Evolutionary conservation across 1,284 basidiomycete species (phyloP), one percentile per base, ranked within the genome.

Genomic region (Rhodotorula sp.): DNA sequence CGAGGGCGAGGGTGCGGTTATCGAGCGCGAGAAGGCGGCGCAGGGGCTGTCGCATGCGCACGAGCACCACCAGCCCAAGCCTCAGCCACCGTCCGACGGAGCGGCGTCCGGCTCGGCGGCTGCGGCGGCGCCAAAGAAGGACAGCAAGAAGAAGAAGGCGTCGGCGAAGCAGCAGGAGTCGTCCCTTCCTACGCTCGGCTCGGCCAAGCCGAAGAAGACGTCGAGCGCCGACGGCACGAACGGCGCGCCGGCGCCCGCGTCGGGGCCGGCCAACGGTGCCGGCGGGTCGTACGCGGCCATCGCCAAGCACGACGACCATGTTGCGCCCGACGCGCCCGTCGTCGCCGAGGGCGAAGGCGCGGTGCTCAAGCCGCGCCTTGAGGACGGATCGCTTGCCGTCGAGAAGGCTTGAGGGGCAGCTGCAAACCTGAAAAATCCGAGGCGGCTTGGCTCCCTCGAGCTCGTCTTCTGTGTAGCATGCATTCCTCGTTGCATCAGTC

Each of bases 331-430:
- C 7, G 63, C 63, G 13, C 63, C 63, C 7, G 55, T 67, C 48
- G 66, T 67, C 21, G 66, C 66, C 19, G 55, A 67, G 54, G 66
- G 66, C 12, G 66, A 67, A 25, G 66, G 66, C 34, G 66, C 52
- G n/a, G 14, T n/a, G 7, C 55, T 67, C 53, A 14, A 34, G 16
- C 46, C 45, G 7, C 27, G 16, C 12, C 56, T 57, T 9, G 48
- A 50, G 27, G 49, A 65, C 23, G 64, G 63, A 9, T 52, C 50
- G 23, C 50, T 52, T 21, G 50, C 50, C 14, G 41, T 42, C 19
- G 55, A 42, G 19, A 56, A 12, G 50, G 50, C 50, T 52, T 52
- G 23, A 34, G 5, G 34, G 3, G 34, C 2, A 34, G 5, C 34
- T 34, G 34, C 5, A 34, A 34, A 34, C 34, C 34, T 34, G 34